Percentiles rank a stretch among this genome's conserved stretches.
phyloP scores from a whole-genome alignment of 371 early-diverging fungal species.

The Ecytonucleospora hepatopenaei region DNA sequence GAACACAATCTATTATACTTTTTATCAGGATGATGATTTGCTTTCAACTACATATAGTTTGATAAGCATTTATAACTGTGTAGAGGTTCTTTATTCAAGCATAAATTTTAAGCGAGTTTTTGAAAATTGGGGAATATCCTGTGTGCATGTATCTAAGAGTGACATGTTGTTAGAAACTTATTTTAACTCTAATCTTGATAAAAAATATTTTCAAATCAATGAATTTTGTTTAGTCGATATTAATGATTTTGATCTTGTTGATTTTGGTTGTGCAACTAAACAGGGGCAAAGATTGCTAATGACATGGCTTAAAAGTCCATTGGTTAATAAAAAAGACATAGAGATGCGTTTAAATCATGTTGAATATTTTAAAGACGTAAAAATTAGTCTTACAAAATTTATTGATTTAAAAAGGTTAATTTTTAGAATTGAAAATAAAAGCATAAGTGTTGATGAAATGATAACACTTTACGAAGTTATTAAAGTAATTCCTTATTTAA shows the following conservation, averaged over 20 bases:
- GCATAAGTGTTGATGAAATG: conserved; percentile 33
- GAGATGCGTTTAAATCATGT: conserved; percentile 38
- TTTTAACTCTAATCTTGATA: neutral
- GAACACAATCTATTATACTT: conserved; percentile 11
- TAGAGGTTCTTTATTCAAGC: conserved; percentile 49
- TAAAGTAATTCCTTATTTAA: conserved; percentile 19
- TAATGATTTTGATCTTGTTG: conserved; percentile 19
- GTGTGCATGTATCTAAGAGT: conserved; percentile 9
- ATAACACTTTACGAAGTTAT: conserved; percentile 39
- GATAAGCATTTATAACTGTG: conserved; percentile 42
- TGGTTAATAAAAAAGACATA: conserved; percentile 42
- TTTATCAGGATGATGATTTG: conserved; percentile 54
- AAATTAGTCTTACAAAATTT: conserved; percentile 22
- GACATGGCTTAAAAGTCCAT: conserved; percentile 44
- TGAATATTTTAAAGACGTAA: conserved; percentile 34
- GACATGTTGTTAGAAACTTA: conserved; percentile 8
- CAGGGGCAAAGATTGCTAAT: conserved; percentile 53
- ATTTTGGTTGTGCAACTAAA: conserved; percentile 31
- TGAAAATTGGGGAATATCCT: conserved; percentile 10
- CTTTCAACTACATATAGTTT: conserved; percentile 44
- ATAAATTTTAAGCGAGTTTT: conserved; percentile 11
- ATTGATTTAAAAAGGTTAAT: conserved; percentile 47
- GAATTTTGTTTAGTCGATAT: conserved; percentile 23
- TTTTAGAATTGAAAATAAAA: conserved; percentile 28
- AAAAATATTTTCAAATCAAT: conserved; percentile 2